phyloP scores from a whole-genome alignment of 2,329 filamentous ascomycete genomes.

The Paecilomyces sp. region DNA sequence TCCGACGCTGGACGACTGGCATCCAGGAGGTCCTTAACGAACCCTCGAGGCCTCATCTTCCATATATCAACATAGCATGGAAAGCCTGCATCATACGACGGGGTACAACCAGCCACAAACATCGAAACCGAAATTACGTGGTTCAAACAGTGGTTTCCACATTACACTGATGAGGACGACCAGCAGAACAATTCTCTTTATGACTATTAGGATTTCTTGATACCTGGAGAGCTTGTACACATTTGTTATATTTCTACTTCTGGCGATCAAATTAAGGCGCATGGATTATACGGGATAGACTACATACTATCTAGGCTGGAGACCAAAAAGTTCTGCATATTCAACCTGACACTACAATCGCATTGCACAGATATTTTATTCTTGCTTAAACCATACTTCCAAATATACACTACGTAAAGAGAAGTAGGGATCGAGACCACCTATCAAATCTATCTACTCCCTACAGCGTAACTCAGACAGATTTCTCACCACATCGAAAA shows the following conservation, averaged over 20 bases:
- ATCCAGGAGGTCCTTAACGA: no score
- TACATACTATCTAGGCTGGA: background rate
- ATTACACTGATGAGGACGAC: background rate
- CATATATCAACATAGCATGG: no score
- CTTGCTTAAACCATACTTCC: no score
- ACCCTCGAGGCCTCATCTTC: no score
- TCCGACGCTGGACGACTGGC: no score
- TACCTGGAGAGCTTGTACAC: background rate
- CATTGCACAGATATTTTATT: no score
- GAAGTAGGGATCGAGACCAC: no score
- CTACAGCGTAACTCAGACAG: no score
- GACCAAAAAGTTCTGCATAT: background rate
- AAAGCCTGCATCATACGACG: no score
- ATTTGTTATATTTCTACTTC: background rate
- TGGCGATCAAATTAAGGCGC: background rate
- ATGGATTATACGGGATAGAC: background rate
- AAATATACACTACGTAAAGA: no score
- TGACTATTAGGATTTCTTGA: background rate
- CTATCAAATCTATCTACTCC: no score
- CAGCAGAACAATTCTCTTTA: background rate
- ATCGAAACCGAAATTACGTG: background rate
- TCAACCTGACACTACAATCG: background rate
- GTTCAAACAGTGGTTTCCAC: background rate
- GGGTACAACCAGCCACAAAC: background rate
- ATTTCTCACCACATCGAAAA: constrained; percentile 17